phyloP scores from a whole-genome alignment of 441 rosid species.

The Capsella rubella region DNA sequence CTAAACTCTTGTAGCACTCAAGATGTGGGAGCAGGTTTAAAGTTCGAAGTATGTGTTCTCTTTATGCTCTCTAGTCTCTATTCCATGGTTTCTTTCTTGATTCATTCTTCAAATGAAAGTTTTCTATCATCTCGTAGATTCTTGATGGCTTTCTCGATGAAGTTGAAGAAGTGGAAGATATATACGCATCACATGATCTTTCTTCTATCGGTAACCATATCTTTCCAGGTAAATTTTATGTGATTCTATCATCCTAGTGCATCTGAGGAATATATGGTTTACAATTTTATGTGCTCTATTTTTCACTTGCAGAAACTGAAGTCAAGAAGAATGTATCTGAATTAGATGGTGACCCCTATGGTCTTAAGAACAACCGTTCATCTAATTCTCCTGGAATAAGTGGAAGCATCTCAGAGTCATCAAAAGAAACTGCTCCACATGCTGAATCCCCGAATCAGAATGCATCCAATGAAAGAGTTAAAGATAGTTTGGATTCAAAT shows the following conservation, averaged over 20 bases:
- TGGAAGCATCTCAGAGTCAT: conserved; percentile 65
- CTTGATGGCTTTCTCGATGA: conserved; percentile 84
- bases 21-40: conserved; percentile 59
- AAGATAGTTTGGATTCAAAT: conserved; percentile 29
- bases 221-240: conserved; percentile 57
- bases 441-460: conserved; percentile 45
- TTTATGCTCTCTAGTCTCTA: conserved; percentile 13
- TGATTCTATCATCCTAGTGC: conserved; percentile 23
- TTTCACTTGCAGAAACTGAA: conserved; percentile 62
- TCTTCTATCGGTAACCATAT: conserved; percentile 60
- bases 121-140: conserved; percentile 59
- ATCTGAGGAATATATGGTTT: background rate
- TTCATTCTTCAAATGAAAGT: conserved; percentile 6
- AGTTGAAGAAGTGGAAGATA: conserved; percentile 79
- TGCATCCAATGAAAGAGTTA: conserved; percentile 43
- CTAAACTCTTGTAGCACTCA: conserved; percentile 49
- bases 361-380: conserved; percentile 54
- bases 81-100: conserved; percentile 19
- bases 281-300: background rate
- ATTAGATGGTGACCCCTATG: conserved; percentile 47
- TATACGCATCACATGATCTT: conserved; percentile 61
- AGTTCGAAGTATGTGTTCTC: conserved; percentile 67
- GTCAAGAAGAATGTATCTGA: conserved; percentile 57
- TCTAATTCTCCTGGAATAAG: conserved; percentile 74
- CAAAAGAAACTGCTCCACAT: conserved; percentile 51